Base-by-base conservation (phyloP, 768 basidiomycete species). In the Russula olivacea region DNA sequence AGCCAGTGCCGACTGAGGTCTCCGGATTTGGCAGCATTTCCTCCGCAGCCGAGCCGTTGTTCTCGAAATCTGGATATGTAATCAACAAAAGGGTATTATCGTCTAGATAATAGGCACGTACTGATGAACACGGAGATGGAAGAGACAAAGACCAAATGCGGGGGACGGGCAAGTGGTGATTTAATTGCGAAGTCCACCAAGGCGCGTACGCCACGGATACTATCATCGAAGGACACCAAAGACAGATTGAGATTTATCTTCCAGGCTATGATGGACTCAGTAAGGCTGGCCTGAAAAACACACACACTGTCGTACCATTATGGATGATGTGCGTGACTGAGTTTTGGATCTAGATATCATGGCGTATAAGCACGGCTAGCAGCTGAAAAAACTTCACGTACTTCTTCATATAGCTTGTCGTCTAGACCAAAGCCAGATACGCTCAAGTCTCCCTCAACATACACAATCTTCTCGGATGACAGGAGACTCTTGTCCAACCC, bases 211-310 rank as follows among this genome's bases (percentile, higher is more conserved):
- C 65, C 62, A 8, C 47, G 57, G 10, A 72, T 61, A 43, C 55
- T 53, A 25, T 67, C 63, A 52, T 72, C 70, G 63, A 71, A 70
- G 4, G 70, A 67, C 19, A 59, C 15, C 17, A 72, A 51, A 1
- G 69, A 60, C 6, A 68, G 56, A 43, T 71, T 71, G 55, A 72
- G 63, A 55, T 72, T 68, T 0, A 72, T 55, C 40, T 60, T 65
- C 70, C 70, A 72, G 3, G 70, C 70, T 67, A 34, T 43, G 12
- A 14, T 38, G 40, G 11, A 17, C 7, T 63, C 43, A 62, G 49
- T 5, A 28, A 9, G 28, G 38, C 10, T 17, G 9, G 17, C 25
- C 21, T 21, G 17, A 11, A 25, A 25, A 5, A 54, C 19, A 48
- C 14, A 11, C 7, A 5, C 6, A 12, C 9, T 21, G 21, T 25